Percentiles rank a stretch among this genome's conserved stretches.
Evolutionary conservation across 345 rosid species (phyloP).

Genomic region (Gossypium bickii): DNA sequence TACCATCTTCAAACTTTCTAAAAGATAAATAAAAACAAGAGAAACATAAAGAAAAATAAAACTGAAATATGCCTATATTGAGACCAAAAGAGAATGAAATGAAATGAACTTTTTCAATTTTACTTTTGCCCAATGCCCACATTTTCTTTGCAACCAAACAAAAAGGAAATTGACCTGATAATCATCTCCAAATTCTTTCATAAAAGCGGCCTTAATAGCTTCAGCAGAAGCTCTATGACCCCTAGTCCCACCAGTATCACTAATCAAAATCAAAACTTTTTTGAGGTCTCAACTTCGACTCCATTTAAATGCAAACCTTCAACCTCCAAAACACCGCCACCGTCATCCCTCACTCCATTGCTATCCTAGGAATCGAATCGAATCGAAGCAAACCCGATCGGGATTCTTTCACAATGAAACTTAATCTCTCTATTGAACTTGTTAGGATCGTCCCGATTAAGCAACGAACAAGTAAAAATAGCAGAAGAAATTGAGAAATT

Average conservation of each 20-base stretch:
- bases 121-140: not conserved
- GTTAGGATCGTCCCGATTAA: too few species aligned
- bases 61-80: conserved; percentile 1
- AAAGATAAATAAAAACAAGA: too few species aligned
- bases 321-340: conserved; percentile 43
- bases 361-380: conserved; percentile 43
- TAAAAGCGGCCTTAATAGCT: conserved; percentile 34
- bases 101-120: not conserved
- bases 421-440: conserved; percentile 50
- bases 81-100: not conserved
- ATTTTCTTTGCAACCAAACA: conserved; percentile 13
- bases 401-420: conserved; percentile 70
- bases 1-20: too few species aligned
- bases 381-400: conserved; percentile 69
- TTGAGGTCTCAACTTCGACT: conserved; percentile 50
- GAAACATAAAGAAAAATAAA: not conserved
- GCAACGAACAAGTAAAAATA: too few species aligned
- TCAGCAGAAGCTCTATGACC: too few species aligned
- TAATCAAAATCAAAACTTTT: conserved; percentile 80
- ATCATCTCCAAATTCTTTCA: conserved; percentile 75
- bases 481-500: too few species aligned
- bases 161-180: conserved; percentile 61
- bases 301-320: conserved; percentile 58
- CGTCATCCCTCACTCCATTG: conserved; percentile 46
- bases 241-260: too few species aligned